Conservation (phyloP, 345 rosid species). For the Ricinus communis region DNA sequence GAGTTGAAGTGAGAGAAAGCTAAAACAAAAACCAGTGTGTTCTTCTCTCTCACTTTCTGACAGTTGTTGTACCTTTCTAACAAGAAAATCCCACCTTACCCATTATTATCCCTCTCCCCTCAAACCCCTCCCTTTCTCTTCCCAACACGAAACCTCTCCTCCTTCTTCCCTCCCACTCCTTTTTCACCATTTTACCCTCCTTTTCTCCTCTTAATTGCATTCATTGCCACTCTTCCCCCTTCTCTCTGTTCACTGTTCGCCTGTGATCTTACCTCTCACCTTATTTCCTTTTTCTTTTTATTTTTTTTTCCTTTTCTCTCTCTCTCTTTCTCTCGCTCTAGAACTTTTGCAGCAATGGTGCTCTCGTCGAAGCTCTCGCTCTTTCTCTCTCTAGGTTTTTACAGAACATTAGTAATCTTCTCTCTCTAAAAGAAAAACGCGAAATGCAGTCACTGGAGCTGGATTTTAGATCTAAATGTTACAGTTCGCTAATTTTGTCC, state of each 20-base stretch:
- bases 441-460: conserved; percentile 7
- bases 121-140: conserved; percentile 6
- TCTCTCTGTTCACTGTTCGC: not conserved
- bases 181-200: conserved; percentile 1
- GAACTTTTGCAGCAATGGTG: not conserved
- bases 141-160: conserved; percentile 2
- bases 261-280: conserved; percentile 11
- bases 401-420: no score
- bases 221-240: conserved; percentile 8
- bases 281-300: no score
- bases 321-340: not conserved
- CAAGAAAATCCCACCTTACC: conserved; percentile 4
- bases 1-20: conserved; percentile 35
- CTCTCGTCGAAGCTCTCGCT: not conserved
- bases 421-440: no score
- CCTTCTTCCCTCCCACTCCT: no score
- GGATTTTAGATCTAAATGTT: conserved; percentile 21
- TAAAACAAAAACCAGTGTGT: not conserved
- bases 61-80: conserved; percentile 11
- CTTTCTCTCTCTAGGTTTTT: no score
- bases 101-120: no score
- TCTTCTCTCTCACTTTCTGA: not conserved
- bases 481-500: no score
- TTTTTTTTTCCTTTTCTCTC: not conserved
- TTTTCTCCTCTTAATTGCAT: conserved; percentile 15